Evolutionary conservation across 2,329 filamentous ascomycete species (phyloP), one percentile per base, ranked within the genome.

Genomic region (Sporothrix variecibatus): DNA sequence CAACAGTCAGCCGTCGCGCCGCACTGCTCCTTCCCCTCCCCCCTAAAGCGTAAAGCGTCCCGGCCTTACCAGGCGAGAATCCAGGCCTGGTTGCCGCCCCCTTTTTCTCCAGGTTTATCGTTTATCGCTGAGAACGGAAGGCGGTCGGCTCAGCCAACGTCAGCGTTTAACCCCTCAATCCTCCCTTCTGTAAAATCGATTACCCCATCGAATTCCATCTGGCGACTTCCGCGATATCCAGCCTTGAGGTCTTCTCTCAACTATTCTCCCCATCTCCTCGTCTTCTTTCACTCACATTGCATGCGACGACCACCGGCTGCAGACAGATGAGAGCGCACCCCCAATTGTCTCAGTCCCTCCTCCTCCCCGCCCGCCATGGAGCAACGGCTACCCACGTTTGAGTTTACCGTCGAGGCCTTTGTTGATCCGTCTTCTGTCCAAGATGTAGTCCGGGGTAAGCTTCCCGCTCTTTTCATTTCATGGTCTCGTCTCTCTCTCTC

Each of bases 321-420:
- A 51, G 11, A 38, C 67, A 56, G 20, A 69, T 69, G 67, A 51
- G 46, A 53, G 9, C 11, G 28, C 67, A 28, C 2, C 20, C 49
- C 15, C 80, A 23, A 64, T 64, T 64, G 38, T 56, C 53, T 38
- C 64, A 9, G 40, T 43, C 23, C 43, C 53, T 38, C 17, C 53
- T 28, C 17, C 31, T 60, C n/a, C 28, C 70, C 15, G 28, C 62
- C 68, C 53, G 72, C 75, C 56, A 77, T 76, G 75, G 76, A 77
- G 28, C 75, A 76, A 49, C 76, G 71, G 68, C 62, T 70, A 64
- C 73, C 74, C 12, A 90, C 93, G 75, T 94, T 94, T 79, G 94
- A 98, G 84, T 97, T 97, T 85, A 94, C 93, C 78, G 89, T 99
- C 81, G 95, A 98, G 82, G 92, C 97, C 80, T 97, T 98, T 82